Base-by-base conservation (phyloP, 352 stramenopile genomes). In the Halophytophthora batemanensis region DNA sequence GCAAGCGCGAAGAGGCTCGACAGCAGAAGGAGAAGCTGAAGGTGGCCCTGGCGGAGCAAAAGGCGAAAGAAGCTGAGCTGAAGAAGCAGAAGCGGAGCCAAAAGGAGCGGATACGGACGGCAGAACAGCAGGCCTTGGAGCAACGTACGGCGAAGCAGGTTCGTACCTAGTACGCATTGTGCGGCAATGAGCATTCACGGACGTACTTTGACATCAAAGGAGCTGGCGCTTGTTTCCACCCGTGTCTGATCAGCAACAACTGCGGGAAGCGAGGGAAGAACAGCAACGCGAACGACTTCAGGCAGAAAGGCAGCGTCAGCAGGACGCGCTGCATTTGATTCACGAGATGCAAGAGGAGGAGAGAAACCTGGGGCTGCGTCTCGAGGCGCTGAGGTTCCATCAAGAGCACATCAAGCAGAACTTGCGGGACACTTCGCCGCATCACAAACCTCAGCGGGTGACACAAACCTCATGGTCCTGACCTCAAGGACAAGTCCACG, bases 381-480 rank as follows among this genome's bases (percentile, higher is more conserved):
- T 87, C 19, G 67, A 87, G 45, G 74, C 74, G 18, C 71, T 87
- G 28, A 60, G 69, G 28, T 62, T 81, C n/a, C 77, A 84, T 33
- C 74, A 83, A 29, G 44, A 74, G 28, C 64, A 75, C 46, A 70
- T 86, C 49, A 51, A 71, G 19, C 62, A 67, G 46, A 41, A 62
- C n/a, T 18, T 69, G 23, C 48, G 40, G 15, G n/a, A 37, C 44
- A 49, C 12, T 19, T 43, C 41, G 23, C 31, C 37, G 14, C 38
- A 37, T 34, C 36, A 34, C 19, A 39, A 31, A 13, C 12, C 14
- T 41, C 8, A 31, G 25, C 25, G 8, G 45, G 42, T 7, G 14
- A 8, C 25, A n/a, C 35, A 17, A n/a, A n/a, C n/a, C n/a, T n/a
- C n/a, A n/a, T n/a, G n/a, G n/a, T n/a, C n/a, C n/a, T n/a, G n/a